Conservation (phyloP, 371 early-diverging fungal genomes). For the Rhizopus microsporus region DNA sequence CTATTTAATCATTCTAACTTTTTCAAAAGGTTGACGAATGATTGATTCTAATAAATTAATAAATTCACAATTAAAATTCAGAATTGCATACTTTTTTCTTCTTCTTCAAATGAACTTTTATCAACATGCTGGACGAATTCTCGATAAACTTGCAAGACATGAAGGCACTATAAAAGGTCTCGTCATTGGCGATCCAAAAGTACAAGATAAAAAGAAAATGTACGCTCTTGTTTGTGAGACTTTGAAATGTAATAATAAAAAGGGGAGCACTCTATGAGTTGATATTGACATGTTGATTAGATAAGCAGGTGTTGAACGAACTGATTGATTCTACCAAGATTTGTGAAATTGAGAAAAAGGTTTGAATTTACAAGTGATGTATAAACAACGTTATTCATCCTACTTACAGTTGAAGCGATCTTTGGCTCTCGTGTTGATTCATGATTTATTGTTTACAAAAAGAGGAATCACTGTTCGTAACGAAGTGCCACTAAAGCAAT, state of each 20-base stretch:
- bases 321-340: conserved; percentile 59
- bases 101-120: conserved; percentile 65
- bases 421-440: conserved; percentile 67
- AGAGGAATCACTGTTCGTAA: conserved; percentile 69
- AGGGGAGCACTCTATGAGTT: not conserved
- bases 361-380: conserved; percentile 15
- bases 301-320: conserved; percentile 52
- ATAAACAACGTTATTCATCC: not conserved
- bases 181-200: conserved; percentile 72
- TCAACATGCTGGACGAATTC: conserved; percentile 74
- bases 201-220: conserved; percentile 81
- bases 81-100: not conserved
- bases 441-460: conserved; percentile 82
- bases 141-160: conserved; percentile 67
- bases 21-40: no score
- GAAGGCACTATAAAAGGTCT: conserved; percentile 84
- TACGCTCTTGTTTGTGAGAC: conserved; percentile 93
- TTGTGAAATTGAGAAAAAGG: conserved; percentile 56
- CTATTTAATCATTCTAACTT: no score
- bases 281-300: conserved; percentile 27
- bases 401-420: conserved; percentile 39
- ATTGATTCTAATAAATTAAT: no score
- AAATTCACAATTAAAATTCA: no score
- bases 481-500: conserved; percentile 63
- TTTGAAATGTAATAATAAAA: conserved; percentile 72